Evolutionary conservation across 371 early-diverging fungal species (phyloP), one percentile per base, ranked within the genome.

Genomic region (Rhizopus arrhizus): DNA sequence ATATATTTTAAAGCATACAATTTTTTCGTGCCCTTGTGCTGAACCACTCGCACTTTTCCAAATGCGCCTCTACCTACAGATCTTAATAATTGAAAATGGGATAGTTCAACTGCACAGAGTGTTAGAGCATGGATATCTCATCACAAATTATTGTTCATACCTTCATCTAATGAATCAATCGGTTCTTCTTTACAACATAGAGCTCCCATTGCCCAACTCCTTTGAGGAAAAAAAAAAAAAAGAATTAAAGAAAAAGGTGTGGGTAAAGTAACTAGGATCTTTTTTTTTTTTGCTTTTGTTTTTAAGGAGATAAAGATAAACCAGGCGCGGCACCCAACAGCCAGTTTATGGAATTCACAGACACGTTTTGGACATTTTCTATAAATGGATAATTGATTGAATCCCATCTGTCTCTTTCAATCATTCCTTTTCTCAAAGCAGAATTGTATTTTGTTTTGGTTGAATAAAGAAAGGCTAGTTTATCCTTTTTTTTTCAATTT

Each of bases 11-110:
- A 57, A 3, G 88, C 88, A 59, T 72, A 87, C 4, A 83, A 16
- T 48, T 73, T 58, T 29, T 79, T 80, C 11, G 87, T 85, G 36
- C 80, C 75, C 66, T 89, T 92, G 71, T 94, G 91, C 71, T 94
- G 92, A 9, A 95, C 94, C 0, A 95, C 89, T 16, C 92, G 86
- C 15, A 92, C 89, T 74, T 90, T 91, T 59, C 90, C 89, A 67
- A 90, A 91, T 0, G 90, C 85, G 0, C 91, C 91, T 66, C 83
- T 86, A 5, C 90, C 90, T 16, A 91, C 85, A 0, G 84, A 85
- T 47, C 89, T 81, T 50, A 89, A 59, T 15, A 89, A 69, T 40
- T 81, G 67, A 64, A 91, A 91, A 55, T 91, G 90, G 7, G 80
- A 76, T 50, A 91, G 56, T 35, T 89, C 67, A 31, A 73, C 75